Conservation (phyloP, 2,329 filamentous ascomycete genomes). For the Penicillium sp. region DNA sequence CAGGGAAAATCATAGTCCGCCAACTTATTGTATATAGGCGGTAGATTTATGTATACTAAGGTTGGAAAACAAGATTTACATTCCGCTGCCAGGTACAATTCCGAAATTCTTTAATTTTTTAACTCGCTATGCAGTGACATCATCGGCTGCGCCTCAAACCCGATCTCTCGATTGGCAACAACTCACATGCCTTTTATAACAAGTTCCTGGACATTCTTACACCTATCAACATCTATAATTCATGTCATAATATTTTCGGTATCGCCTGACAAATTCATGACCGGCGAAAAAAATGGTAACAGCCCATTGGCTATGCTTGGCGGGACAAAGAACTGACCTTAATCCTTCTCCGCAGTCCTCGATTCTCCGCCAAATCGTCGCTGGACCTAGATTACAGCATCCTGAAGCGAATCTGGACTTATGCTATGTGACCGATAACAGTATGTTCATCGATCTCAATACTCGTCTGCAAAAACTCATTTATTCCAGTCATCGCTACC, state of each 20-base stretch:
- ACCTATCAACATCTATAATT: not conserved
- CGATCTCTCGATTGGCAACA: not conserved
- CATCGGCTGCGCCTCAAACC: slow-evolving; percentile 18
- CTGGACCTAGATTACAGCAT: slow-evolving; percentile 79
- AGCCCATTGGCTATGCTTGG: not conserved
- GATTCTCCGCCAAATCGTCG: slow-evolving; percentile 85
- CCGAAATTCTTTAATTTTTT: not conserved
- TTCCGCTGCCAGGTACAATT: not conserved
- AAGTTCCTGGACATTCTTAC: not conserved
- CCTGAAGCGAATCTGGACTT: slow-evolving; percentile 87
- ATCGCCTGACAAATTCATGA: not conserved
- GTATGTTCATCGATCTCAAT: slow-evolving; percentile 22
- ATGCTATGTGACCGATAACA: slow-evolving; percentile 89
- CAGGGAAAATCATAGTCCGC: not conserved
- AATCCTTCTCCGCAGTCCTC: slow-evolving; percentile 55
- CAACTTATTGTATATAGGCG: not conserved
- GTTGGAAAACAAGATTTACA: not conserved
- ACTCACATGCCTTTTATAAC: not conserved
- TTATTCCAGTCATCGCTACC: slow-evolving; percentile 60
- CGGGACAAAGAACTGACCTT: not conserved
- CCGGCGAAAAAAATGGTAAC: slow-evolving; percentile 7
- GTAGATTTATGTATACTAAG: not conserved
- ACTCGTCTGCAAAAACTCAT: not conserved
- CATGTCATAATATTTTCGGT: not conserved
- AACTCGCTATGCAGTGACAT: slow-evolving; percentile 6